These are phyloP conservation scores for Sporothrix inflata DNA, from an alignment of 2,329 filamentous ascomycete species.

Conservation along the genomic window DNA sequence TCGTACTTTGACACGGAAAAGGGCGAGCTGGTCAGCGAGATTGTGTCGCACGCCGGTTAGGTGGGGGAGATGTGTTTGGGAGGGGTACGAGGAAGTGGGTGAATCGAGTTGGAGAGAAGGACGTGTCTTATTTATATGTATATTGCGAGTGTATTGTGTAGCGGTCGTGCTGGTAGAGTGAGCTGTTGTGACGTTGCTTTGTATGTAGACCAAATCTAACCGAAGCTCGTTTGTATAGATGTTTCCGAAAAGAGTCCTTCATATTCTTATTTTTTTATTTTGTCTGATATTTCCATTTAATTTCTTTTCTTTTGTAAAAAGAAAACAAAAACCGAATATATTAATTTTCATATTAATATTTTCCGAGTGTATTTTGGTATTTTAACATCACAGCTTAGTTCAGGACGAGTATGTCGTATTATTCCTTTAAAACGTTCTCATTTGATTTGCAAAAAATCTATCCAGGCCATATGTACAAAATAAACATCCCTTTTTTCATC, in stretches of 20 bases:
- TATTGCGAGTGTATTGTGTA: constrained; percentile 2
- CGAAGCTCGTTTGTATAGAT: neutral
- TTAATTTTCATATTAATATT: too few species aligned
- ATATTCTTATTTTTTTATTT: neutral
- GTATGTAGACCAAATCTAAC: neutral
- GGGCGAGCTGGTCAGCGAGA: constrained; percentile 83
- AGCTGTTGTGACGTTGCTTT: neutral
- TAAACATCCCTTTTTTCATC: neutral
- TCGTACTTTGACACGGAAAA: constrained; percentile 70
- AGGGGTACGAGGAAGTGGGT: neutral
- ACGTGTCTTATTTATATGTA: neutral
- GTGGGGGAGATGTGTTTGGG: neutral
- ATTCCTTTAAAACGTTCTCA: neutral
- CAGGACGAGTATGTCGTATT: too few species aligned
- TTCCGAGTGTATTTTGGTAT: too few species aligned
- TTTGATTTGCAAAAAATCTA: neutral
- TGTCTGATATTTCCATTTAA: too few species aligned
- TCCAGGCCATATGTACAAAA: constrained; percentile 16
- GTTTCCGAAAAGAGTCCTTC: neutral
- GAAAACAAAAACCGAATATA: too few species aligned
- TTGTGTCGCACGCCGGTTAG: constrained; percentile 90
- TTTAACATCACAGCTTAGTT: too few species aligned
- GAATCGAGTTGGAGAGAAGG: neutral
- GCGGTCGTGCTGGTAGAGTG: neutral
- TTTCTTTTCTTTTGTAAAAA: too few species aligned